phyloP scores from a whole-genome alignment of 768 basidiomycete species.

The Kwoniella bestiolae region DNA sequence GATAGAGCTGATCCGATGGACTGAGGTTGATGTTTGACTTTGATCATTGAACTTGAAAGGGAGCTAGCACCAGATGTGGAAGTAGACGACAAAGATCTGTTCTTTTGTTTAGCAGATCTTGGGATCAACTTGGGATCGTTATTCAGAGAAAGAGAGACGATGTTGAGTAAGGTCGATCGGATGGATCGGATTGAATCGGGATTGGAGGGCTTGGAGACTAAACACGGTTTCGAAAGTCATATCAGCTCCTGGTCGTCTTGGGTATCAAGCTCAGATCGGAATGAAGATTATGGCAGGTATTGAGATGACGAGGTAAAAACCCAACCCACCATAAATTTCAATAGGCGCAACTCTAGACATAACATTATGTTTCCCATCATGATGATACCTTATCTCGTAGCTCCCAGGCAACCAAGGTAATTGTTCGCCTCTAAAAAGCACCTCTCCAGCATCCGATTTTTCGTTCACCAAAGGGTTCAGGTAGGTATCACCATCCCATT shows the following conservation, averaged over 20 bases:
- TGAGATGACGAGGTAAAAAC: too few species aligned
- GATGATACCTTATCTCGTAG: conserved; percentile 84
- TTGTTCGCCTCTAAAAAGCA: conserved; percentile 75
- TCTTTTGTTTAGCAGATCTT: conserved; percentile 55
- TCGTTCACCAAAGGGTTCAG: conserved; percentile 34
- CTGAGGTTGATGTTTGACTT: conserved; percentile 1
- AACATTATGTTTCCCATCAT: conserved; percentile 96
- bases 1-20: conserved; percentile 12
- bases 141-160: conserved; percentile 86
- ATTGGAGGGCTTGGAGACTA: conserved; percentile 71
- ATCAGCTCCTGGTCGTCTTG: too few species aligned
- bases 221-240: too few species aligned
- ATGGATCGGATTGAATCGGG: conserved; percentile 69
- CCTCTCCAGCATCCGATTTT: conserved; percentile 61
- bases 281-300: too few species aligned
- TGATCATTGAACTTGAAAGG: background rate
- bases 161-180: conserved; percentile 68
- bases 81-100: conserved; percentile 33
- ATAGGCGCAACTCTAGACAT: conserved; percentile 82
- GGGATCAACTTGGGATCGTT: conserved; percentile 82
- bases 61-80: background rate
- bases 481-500: conserved; percentile 88
- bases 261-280: too few species aligned
- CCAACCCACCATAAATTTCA: conserved; percentile 80
- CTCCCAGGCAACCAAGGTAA: conserved; percentile 83